A percentile compares a stretch with the other conserved stretches of the same genome.
phyloP scores from a whole-genome alignment of 139 green algal genomes.

The Tetraselmis striata region DNA sequence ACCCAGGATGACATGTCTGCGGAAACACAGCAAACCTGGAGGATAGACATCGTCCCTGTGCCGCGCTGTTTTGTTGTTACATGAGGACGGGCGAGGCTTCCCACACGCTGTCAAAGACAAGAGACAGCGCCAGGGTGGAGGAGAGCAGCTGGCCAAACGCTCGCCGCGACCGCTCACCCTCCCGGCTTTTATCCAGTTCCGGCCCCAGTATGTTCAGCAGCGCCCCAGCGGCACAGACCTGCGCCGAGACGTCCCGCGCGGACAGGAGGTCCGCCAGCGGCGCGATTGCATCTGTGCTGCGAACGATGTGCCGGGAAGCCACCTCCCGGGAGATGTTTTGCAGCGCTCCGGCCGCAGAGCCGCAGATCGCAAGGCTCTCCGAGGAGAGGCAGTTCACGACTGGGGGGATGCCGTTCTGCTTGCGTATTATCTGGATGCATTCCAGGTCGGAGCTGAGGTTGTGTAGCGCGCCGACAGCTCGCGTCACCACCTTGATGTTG shows the following conservation, averaged over 20 bases:
- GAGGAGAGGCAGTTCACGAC: constrained; percentile 44
- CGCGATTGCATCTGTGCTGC: constrained; percentile 32
- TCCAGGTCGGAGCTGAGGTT: constrained; percentile 62
- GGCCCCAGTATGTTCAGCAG: constrained; percentile 58
- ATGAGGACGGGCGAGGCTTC: neutral
- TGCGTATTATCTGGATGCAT: constrained; percentile 50
- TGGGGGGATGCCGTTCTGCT: constrained; percentile 39
- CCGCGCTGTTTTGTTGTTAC: neutral
- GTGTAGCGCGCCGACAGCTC: constrained; percentile 63
- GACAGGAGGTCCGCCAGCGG: constrained; percentile 46
- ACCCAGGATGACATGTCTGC: no score
- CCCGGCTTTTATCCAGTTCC: constrained; percentile 16
- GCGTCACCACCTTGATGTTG: constrained; percentile 34
- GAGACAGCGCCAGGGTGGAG: neutral
- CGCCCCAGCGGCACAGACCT: constrained; percentile 52
- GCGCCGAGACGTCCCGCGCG: constrained; percentile 23
- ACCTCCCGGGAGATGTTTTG: constrained; percentile 70
- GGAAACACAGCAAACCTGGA: no score
- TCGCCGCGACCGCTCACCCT: neutral
- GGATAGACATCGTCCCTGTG: no score
- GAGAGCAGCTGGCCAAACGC: constrained; percentile 16
- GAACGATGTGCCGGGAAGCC: constrained; percentile 43
- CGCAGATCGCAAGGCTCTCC: constrained; percentile 16
- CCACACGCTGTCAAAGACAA: constrained; percentile 5
- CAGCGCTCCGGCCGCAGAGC: constrained; percentile 54